phyloP scores from a whole-genome alignment of 345 rosid genomes.

The Gossypium australe region DNA sequence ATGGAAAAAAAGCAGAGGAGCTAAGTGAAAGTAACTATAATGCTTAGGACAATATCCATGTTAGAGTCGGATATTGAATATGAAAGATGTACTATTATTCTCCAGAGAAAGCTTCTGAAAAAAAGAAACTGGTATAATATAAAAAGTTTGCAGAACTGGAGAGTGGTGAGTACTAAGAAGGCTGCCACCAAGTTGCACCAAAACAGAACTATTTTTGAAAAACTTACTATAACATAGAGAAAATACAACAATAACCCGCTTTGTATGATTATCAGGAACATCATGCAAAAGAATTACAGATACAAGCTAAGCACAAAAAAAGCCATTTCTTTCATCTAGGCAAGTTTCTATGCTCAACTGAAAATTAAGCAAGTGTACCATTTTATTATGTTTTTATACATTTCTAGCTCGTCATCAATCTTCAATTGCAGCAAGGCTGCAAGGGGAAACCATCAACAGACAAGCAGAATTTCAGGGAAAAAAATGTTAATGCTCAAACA shows the following conservation, averaged over 20 bases:
- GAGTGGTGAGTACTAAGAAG: background rate
- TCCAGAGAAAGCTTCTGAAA: background rate
- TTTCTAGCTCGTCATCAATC: constrained; percentile 5
- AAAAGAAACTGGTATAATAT: background rate
- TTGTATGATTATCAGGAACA: background rate
- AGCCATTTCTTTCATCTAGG: background rate
- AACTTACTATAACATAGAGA: background rate
- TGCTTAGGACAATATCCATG: background rate
- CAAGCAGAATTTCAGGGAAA: background rate
- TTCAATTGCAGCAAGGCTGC: background rate
- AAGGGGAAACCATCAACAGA: background rate
- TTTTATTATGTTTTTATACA: constrained; percentile 1
- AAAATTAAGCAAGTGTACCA: background rate
- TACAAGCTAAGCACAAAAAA: constrained; percentile 7
- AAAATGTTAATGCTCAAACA: background rate
- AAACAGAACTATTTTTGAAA: background rate
- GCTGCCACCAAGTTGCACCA: background rate
- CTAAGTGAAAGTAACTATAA: background rate
- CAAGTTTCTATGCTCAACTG: background rate
- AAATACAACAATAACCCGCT: background rate
- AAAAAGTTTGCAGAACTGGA: background rate
- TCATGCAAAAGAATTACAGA: constrained; percentile 12
- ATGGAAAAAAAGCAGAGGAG: too few species aligned
- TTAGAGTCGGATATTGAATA: background rate
- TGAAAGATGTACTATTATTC: background rate